These are phyloP conservation scores for Fraxinus americana DNA, from an alignment of 257 asterid species.

Conservation along the genomic window DNA sequence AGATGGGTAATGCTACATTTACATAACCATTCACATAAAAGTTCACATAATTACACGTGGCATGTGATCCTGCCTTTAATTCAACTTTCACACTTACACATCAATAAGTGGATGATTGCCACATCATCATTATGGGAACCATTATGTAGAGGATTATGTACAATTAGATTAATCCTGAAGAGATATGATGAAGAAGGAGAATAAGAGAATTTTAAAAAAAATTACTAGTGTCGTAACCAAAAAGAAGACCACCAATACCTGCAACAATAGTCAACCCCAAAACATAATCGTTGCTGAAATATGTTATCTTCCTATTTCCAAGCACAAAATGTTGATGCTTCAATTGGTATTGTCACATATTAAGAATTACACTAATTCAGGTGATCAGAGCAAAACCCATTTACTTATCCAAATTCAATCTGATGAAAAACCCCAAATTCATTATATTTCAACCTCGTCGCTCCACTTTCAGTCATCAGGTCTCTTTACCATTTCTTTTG, in stretches of 20 bases:
- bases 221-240: conserved; percentile 94
- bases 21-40: no score
- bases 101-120: no score
- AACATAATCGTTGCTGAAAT: conserved; percentile 82
- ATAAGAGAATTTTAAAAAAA: no score
- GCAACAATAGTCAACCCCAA: conserved; percentile 78
- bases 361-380: background rate
- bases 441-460: background rate
- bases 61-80: no score
- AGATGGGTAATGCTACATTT: no score
- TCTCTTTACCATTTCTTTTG: background rate
- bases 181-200: no score
- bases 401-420: background rate
- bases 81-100: no score
- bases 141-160: no score
- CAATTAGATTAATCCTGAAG: no score
- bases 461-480: background rate
- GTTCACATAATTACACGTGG: no score
- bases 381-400: background rate
- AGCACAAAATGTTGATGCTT: background rate
- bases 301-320: conserved; percentile 42
- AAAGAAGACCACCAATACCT: conserved; percentile 91
- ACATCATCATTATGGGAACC: no score
- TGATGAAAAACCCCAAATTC: background rate
- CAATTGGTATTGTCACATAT: background rate